A percentile compares a stretch with the other conserved stretches of the same genome.
Conservation (phyloP, 169 alveolate genomes). For the Cryptosporidium bovis region DNA sequence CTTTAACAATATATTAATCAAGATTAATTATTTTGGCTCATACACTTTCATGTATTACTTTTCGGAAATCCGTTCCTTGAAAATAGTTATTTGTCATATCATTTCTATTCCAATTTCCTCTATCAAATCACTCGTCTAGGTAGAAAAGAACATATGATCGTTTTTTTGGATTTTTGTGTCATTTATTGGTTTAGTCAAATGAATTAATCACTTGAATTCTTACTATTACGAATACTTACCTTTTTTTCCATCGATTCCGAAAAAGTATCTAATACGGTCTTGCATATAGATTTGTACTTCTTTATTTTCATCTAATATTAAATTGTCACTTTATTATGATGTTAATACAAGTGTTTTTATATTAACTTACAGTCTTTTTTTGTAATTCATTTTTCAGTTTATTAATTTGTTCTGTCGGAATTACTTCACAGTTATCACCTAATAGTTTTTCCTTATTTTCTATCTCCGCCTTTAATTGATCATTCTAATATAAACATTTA, state of each 20-base stretch:
- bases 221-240: constrained; percentile 14
- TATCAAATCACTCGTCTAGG: constrained; percentile 23
- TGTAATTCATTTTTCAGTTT: constrained; percentile 25
- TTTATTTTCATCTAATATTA: constrained; percentile 20
- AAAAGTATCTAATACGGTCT: constrained; percentile 43
- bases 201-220: background rate
- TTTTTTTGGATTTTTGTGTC: background rate
- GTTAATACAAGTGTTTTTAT: background rate
- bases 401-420: constrained; percentile 35
- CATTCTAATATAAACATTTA: constrained; percentile 13
- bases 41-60: no score
- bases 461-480: constrained; percentile 36
- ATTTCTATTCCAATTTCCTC: constrained; percentile 71
- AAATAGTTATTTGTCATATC: background rate
- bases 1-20: no score
- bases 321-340: background rate
- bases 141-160: background rate
- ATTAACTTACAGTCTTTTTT: constrained; percentile 31
- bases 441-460: constrained; percentile 42
- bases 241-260: constrained; percentile 68
- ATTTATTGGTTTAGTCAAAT: background rate
- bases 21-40: no score
- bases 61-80: no score
- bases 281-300: constrained; percentile 37
- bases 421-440: constrained; percentile 22